Evolutionary conservation across 78 protist genomes (phyloP).

Genomic region (Thecamonas trahens): DNA sequence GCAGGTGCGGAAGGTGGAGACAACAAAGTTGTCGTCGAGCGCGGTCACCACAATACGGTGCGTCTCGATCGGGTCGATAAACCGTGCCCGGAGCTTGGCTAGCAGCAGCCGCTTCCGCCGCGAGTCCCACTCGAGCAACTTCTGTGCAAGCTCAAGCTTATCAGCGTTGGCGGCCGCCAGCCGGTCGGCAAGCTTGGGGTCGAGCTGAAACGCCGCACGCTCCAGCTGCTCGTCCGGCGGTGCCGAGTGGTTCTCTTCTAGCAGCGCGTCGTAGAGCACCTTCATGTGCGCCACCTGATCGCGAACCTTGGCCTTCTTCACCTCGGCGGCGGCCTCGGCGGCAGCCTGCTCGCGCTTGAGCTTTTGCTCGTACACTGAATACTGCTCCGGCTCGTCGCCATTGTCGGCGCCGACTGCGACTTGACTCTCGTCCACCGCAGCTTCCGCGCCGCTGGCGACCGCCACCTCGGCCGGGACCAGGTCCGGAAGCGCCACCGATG

Average conservation of each 20-base stretch:
- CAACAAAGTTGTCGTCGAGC: neutral
- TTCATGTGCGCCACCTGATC: neutral
- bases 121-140: neutral
- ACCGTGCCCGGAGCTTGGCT: slow-evolving; percentile 17
- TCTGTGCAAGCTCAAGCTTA: neutral
- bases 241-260: slow-evolving; percentile 5
- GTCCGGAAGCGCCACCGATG: too few relatives aligned
- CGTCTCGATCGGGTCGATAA: neutral
- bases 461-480: too few relatives aligned
- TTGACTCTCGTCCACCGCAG: too few relatives aligned
- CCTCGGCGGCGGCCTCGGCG: slow-evolving; percentile 14
- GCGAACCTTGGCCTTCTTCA: slow-evolving; percentile 24
- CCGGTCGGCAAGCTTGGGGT: slow-evolving; percentile 13
- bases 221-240: slow-evolving; percentile 1
- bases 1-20: slow-evolving; percentile 21
- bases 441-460: too few relatives aligned
- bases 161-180: neutral
- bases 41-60: slow-evolving; percentile 12
- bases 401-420: slow-evolving; percentile 2
- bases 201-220: slow-evolving; percentile 16
- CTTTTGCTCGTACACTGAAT: slow-evolving; percentile 35
- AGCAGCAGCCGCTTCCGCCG: neutral
- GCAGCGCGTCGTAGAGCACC: slow-evolving; percentile 8
- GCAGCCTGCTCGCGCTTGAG: slow-evolving; percentile 29
- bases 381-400: neutral